Base-by-base conservation (phyloP, 441 rosid genomes). In the Gossypium schwendimanii region DNA sequence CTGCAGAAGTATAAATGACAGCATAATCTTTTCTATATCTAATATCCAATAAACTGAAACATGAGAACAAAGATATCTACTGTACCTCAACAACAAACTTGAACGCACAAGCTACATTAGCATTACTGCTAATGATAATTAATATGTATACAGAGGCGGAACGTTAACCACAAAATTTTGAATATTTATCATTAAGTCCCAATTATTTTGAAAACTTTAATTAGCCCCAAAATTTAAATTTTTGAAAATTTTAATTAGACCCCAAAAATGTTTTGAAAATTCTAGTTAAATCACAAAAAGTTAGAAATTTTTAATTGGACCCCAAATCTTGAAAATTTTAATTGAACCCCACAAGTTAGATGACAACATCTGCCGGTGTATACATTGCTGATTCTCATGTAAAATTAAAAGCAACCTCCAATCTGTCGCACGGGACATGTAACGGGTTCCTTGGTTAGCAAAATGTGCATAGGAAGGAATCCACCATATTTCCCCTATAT, bases 391-490 rank as follows among this genome's bases (percentile, higher is more conserved):
- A 92, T 88, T 81, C 99, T 81, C 98, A 91, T 92, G 78, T 94
- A 94, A 65, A 91, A 84, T 85, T 91, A 94, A 7, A 92, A 94
- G 84, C 94, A 94, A 47, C 96, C 99, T 75, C 94, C 99, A 85
- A 94, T 94, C 84, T 94, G 98, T 77, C 92, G 89, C 75, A 92
- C 97, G 0, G 97, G 99, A 64, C 99, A 94, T 11, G 94, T 92
- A 11, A 98, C 98, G 10, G 92, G 88, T 76, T 94, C 98, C 72
- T 94, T 94, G 0, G 94, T 94, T 73, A 91, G 97, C 97, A 94
- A 91, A 78, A 94, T 92, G 83, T 92, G 99, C 81, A 74, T 59
- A 97, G 87, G 76, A 94, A 94, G 18, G 98, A 98, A 81, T 94
- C 97, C 84, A 94, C 96, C 99, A 94, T 94, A 69, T 92, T 94